A percentile compares a stretch with the other conserved stretches of the same genome.
Conservation (phyloP, 208 protist species). For the Trypanosoma theileri region DNA sequence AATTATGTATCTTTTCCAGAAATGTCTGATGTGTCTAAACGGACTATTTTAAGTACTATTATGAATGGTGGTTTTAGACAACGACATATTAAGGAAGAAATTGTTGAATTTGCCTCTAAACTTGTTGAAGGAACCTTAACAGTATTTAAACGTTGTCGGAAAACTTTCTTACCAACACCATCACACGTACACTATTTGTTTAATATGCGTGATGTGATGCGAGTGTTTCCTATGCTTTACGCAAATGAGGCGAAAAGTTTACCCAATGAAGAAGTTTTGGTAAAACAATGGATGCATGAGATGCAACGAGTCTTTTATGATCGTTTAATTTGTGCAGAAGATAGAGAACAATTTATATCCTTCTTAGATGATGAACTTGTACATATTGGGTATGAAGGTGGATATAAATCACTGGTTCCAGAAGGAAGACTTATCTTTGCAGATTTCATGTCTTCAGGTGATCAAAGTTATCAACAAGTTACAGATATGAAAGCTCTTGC, state of each 20-base stretch:
- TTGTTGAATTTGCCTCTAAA: conserved; percentile 45
- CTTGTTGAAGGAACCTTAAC: conserved; percentile 92
- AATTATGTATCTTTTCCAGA: conserved; percentile 97
- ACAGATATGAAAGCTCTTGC: conserved; percentile 78
- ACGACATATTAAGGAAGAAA: conserved; percentile 58
- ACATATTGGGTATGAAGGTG: conserved; percentile 55
- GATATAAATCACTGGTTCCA: conserved; percentile 58
- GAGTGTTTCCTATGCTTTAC: conserved; percentile 97
- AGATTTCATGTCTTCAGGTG: conserved; percentile 84
- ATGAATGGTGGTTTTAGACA: conserved; percentile 84
- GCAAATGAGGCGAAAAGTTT: conserved; percentile 71
- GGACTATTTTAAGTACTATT: conserved; percentile 94
- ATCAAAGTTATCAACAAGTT: conserved; percentile 89
- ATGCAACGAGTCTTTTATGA: conserved; percentile 95
- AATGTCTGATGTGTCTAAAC: conserved; percentile 93
- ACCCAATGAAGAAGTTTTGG: conserved; percentile 50
- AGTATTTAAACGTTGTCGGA: conserved; percentile 91
- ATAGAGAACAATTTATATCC: conserved; percentile 80
- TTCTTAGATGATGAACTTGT: conserved; percentile 71
- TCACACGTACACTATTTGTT: conserved; percentile 98
- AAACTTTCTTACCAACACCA: conserved; percentile 95
- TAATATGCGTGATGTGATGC: conserved; percentile 98
- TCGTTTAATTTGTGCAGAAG: conserved; percentile 89
- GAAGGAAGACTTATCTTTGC: conserved; percentile 93
- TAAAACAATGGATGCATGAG: conserved; percentile 96